Conservation (phyloP, 768 basidiomycete species). For the Dendrothele bispora region DNA sequence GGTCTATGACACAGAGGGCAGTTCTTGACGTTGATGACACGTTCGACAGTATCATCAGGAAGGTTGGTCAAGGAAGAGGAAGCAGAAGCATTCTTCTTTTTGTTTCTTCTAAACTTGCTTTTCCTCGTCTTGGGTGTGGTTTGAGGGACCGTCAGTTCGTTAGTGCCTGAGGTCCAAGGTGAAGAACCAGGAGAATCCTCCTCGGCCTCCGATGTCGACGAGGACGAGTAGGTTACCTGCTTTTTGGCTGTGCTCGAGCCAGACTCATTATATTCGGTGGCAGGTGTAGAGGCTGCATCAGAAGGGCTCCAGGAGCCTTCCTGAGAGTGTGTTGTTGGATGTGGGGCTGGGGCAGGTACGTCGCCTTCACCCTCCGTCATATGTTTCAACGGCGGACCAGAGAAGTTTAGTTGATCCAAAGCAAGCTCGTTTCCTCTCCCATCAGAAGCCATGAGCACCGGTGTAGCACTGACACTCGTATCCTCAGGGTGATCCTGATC, state of each 20-base stretch:
- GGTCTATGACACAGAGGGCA: conserved; percentile 94
- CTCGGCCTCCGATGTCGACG: background rate
- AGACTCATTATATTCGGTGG: too few relatives aligned
- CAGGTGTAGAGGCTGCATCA: too few relatives aligned
- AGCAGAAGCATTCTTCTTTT: conserved; percentile 24
- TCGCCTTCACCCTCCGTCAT: conserved; percentile 14
- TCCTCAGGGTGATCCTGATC: conserved; percentile 28
- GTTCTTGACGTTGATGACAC: conserved; percentile 92
- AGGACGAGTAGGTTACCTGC: too few relatives aligned
- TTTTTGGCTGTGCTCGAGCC: too few relatives aligned
- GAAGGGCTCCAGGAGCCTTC: too few relatives aligned
- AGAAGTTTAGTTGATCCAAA: conserved; percentile 62
- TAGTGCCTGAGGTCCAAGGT: background rate
- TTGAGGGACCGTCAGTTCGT: background rate
- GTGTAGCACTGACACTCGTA: conserved; percentile 55
- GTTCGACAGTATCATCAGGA: conserved; percentile 53
- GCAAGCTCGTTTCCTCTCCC: conserved; percentile 39
- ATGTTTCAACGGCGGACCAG: conserved; percentile 44
- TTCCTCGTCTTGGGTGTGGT: conserved; percentile 3
- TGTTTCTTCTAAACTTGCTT: conserved; percentile 9
- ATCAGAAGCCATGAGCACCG: conserved; percentile 42
- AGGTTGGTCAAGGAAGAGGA: background rate
- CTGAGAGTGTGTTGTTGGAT: too few relatives aligned
- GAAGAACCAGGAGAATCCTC: background rate
- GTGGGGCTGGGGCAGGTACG: too few relatives aligned